Evolutionary conservation across 306 rosid species (phyloP).

Genomic region (Cyclanthera cordifolia): DNA sequence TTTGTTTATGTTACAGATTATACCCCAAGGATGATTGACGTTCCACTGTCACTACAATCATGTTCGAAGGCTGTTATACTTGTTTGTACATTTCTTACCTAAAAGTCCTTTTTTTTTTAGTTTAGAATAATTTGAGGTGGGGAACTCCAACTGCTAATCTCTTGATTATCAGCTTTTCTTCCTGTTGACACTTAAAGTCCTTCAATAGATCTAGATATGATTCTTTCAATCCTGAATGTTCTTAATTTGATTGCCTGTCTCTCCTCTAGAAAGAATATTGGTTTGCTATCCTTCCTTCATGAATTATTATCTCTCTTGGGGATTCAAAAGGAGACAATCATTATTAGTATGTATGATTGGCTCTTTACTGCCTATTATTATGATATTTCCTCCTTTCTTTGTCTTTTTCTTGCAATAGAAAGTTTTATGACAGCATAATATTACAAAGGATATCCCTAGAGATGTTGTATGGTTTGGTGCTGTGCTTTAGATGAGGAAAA

Average conservation of each 20-base stretch:
- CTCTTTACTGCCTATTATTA: not conserved
- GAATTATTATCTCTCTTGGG: conserved; percentile 4
- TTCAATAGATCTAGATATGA: not conserved
- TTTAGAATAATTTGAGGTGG: too few species aligned
- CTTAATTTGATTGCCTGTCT: not conserved
- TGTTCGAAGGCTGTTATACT: conserved; percentile 68
- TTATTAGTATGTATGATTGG: not conserved
- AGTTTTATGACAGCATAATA: not conserved
- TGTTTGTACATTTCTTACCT: conserved; percentile 96
- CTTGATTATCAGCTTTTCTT: too few species aligned
- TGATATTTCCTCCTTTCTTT: not conserved
- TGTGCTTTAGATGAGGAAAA: not conserved
- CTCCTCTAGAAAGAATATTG: not conserved
- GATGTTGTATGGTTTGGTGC: not conserved
- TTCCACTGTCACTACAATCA: conserved; percentile 36
- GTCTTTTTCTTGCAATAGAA: not conserved
- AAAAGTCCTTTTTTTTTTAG: conserved; percentile 12
- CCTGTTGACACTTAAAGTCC: conserved; percentile 20
- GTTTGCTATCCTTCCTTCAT: not conserved
- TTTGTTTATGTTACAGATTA: conserved; percentile 46
- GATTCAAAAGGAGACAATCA: not conserved
- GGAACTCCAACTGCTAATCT: too few species aligned
- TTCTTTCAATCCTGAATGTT: not conserved
- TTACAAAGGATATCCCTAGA: not conserved
- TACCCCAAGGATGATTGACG: conserved; percentile 35